Base-by-base conservation (phyloP, 2,329 filamentous ascomycete genomes). In the Sordariomycetes sp. region DNA sequence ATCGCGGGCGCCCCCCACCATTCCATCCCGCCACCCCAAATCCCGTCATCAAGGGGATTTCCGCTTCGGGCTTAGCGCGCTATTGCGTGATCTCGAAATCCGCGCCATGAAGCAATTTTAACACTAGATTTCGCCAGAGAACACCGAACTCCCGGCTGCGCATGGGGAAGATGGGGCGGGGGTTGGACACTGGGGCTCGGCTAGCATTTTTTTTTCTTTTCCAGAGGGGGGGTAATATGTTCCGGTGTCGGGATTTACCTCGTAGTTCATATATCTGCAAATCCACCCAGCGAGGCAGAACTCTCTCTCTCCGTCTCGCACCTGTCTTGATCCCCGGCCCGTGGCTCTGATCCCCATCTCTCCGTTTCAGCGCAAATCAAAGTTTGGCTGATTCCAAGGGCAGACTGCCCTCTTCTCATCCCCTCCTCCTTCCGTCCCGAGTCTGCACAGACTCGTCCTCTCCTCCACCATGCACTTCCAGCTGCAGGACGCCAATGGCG, bases 401-500 rank as follows among this genome's bases (percentile, higher is more conserved):
- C 50, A 25, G 16, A 20, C 53, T 22, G 50, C 37, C 35, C 54
- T 25, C 40, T 46, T 18, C 37, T n/a, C 18, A 46, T 32, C 18
- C 40, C 40, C 40, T 46, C 40, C 40, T 46, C 18, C 40, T 37
- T 25, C 40, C 48, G n/a, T 10, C 40, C 25, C 35, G n/a, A 48
- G 34, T 25, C 53, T 24, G 18, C 7, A n/a, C 55, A 57, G 32
- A 57, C 34, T 46, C 48, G n/a, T n/a, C n/a, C 24, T 8, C 18
- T 4, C 28, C 10, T 14, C 51, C 51, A 32, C 18, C n/a, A 62
- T 62, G 61, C 61, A 62, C 53, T 55, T 62, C 51, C 60, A 62
- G 46, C 60, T 60, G 4, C 59, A 60, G 25, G 61, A 61, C 50
- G 61, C 56, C 54, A 54, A 58, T 40, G 61, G 61, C 58, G 60